phyloP scores from a whole-genome alignment of 1,139 yeast genomes.

The Yamadazyma taylorii region DNA sequence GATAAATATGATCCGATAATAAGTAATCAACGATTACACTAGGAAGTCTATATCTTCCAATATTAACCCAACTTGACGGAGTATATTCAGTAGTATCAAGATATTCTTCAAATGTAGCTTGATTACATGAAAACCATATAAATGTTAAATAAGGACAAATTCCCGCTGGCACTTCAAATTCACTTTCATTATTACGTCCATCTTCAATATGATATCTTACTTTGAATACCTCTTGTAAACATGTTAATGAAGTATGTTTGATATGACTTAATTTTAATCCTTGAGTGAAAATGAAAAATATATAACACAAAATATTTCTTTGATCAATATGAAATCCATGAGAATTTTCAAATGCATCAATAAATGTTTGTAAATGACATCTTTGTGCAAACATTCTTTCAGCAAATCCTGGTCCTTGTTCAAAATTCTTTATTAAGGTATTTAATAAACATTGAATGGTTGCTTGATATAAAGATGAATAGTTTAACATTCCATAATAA shows the following conservation, averaged over 20 bases:
- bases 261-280: slow-evolving; percentile 68
- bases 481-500: slow-evolving; percentile 36
- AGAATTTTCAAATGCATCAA: slow-evolving; percentile 47
- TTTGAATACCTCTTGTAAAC: slow-evolving; percentile 51
- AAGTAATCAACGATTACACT: slow-evolving; percentile 50
- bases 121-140: slow-evolving; percentile 52
- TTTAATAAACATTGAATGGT: slow-evolving; percentile 45
- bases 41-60: slow-evolving; percentile 47
- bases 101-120: slow-evolving; percentile 45
- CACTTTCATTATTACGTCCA: slow-evolving; percentile 1
- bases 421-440: slow-evolving; percentile 27
- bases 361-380: slow-evolving; percentile 37
- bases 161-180: slow-evolving; percentile 14
- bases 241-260: slow-evolving; percentile 53
- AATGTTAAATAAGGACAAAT: slow-evolving; percentile 51
- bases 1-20: slow-evolving; percentile 35
- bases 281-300: slow-evolving; percentile 53
- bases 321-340: slow-evolving; percentile 42
- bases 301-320: slow-evolving; percentile 55
- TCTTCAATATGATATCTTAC: slow-evolving; percentile 32
- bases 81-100: slow-evolving; percentile 48
- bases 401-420: slow-evolving; percentile 23
- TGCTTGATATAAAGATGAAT: slow-evolving; percentile 51
- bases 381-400: slow-evolving; percentile 40
- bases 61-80: slow-evolving; percentile 20